These are phyloP conservation scores for Blastocystis sp. DNA, from an alignment of 352 stramenopile species.

Conservation along the genomic window DNA sequence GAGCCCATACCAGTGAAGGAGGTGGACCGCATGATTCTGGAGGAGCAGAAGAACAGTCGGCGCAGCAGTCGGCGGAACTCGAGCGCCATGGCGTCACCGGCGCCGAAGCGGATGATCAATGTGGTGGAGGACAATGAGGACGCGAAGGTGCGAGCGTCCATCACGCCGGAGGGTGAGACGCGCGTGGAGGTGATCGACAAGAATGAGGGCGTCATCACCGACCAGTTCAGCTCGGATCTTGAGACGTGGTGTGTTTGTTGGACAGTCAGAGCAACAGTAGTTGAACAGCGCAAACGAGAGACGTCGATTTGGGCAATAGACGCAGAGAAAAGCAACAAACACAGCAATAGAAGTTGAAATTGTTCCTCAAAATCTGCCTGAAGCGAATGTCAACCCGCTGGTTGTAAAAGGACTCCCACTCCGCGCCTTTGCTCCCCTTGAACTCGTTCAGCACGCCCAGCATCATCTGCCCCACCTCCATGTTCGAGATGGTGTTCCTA, in stretches of 20 bases:
- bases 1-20: background rate
- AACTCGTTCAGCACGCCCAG: conserved; percentile 10
- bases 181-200: conserved; percentile 34
- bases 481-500: conserved; percentile 3
- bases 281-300: no score
- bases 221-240: no score
- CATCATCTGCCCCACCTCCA: conserved; percentile 38
- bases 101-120: background rate
- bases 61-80: background rate
- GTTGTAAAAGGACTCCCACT: conserved; percentile 10
- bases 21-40: conserved; percentile 13
- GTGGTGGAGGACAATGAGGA: background rate
- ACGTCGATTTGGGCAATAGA: no score
- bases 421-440: background rate
- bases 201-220: background rate
- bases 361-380: conserved; percentile 16
- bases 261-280: no score
- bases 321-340: background rate
- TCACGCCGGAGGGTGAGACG: conserved; percentile 6
- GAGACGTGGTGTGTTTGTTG: no score
- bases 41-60: conserved; percentile 27
- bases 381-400: conserved; percentile 37
- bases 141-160: background rate
- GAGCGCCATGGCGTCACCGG: background rate
- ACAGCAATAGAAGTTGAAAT: conserved; percentile 35